These are phyloP conservation scores for Dillenia turbinata DNA, from an alignment of 164 flowering plant species.

Conservation along the genomic window DNA sequence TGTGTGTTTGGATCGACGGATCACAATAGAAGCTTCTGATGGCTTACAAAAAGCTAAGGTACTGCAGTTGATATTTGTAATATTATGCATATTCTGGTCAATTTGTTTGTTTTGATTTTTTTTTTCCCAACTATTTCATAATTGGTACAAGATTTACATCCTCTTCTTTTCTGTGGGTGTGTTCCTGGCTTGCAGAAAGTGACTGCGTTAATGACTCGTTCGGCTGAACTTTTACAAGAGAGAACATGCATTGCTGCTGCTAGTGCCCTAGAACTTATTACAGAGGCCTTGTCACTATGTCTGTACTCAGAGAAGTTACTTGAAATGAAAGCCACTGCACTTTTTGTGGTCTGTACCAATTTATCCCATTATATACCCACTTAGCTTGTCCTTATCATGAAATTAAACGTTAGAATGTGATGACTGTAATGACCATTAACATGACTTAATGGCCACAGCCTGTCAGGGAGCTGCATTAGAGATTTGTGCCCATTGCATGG, in stretches of 20 bases:
- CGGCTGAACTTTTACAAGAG: slow-evolving; percentile 49
- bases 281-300: slow-evolving; percentile 61
- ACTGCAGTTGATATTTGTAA: slow-evolving; percentile 10
- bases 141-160: background rate
- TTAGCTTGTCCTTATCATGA: too few relatives aligned
- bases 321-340: slow-evolving; percentile 82
- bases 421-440: too few relatives aligned
- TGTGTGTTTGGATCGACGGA: slow-evolving; percentile 69
- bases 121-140: background rate
- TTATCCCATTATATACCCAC: background rate
- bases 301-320: slow-evolving; percentile 64
- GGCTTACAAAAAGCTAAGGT: slow-evolving; percentile 84
- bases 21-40: slow-evolving; percentile 72
- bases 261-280: slow-evolving; percentile 43
- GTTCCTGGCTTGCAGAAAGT: slow-evolving; percentile 58
- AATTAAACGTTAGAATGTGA: too few relatives aligned
- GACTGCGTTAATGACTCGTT: slow-evolving; percentile 28
- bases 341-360: slow-evolving; percentile 51
- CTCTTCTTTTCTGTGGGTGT: background rate
- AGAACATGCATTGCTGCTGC: slow-evolving; percentile 45
- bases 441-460: too few relatives aligned
- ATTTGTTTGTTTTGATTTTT: background rate
- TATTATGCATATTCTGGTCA: background rate
- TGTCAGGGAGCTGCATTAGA: too few relatives aligned
- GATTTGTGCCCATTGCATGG: too few relatives aligned